Evolutionary conservation across 1,284 basidiomycete genomes (phyloP), one percentile per base, ranked within the genome.

Genomic region (Tilletiopsis washingtonensis): DNA sequence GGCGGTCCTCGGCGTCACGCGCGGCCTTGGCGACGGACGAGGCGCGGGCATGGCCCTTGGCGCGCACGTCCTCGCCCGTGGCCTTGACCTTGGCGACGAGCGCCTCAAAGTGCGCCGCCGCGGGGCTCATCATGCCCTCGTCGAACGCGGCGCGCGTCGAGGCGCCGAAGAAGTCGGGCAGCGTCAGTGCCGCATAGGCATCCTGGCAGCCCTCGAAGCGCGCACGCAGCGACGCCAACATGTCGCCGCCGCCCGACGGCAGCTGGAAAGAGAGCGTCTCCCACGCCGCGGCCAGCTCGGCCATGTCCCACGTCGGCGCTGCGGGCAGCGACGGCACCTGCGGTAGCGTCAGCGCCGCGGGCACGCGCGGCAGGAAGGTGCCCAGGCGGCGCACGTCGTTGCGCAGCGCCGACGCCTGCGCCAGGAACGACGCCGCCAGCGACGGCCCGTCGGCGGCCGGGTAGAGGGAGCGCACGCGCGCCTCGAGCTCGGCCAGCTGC

Each of bases 1-100:
- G 45, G 29, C 38, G 51, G 25, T 71, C 63, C 48, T 73, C 70
- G 9, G 65, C 61, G 42, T 67, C 67, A 40, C 59, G 57, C 2
- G 46, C 46, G 3, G 19, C 39, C 19, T 47, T 47, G 14, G 20
- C 46, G 5, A 47, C 27, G 4, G 32, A 39, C 4, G 17, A 11
- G 9, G 46, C 46, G 11, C 46, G 19, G 12, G 46, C 46, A 20
- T 39, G 46, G 26, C 46, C 46, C 7, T 7, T 47, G 4, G 15
- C 12, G 6, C 46, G 15, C 17, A 47, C 46, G 24, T 39, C 27
- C 15, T 47, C 46, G 17, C 46, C 46, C 41, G 37, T 47, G 12
- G 9, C 38, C 15, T 21, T 38, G 3, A 47, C 14, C 17, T 21
- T 20, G n/a, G 38, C 46, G 19, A 47, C 20, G n/a, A 47, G 25